Evolutionary conservation across 2,329 filamentous ascomycete species (phyloP).

Genomic region (Endoconidiophora laricicola): DNA sequence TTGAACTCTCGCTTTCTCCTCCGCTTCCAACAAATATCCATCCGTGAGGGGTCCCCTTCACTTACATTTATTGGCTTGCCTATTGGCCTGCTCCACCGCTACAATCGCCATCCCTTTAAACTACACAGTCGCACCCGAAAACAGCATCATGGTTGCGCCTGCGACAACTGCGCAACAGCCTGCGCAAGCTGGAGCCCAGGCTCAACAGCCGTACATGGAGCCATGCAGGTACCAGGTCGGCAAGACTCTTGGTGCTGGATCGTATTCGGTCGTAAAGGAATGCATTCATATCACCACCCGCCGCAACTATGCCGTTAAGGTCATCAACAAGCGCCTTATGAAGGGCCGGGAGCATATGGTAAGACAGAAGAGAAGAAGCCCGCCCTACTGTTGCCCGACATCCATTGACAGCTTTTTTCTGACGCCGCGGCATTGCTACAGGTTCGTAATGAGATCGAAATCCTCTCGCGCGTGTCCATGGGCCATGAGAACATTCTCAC

Average conservation of each 20-base stretch:
- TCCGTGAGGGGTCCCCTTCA: no score
- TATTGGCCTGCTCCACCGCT: no score
- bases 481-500: conserved; percentile 97
- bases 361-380: conserved; percentile 15
- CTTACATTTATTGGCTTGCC: no score
- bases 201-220: conserved; percentile 50
- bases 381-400: background rate
- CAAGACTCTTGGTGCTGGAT: conserved; percentile 90
- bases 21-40: no score
- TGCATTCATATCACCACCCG: conserved; percentile 97
- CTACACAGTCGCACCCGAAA: no score
- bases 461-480: conserved; percentile 96
- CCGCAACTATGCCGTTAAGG: conserved; percentile 94
- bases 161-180: background rate
- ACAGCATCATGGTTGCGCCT: no score
- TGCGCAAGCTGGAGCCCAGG: background rate
- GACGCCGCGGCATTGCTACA: conserved; percentile 21
- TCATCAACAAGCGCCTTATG: conserved; percentile 98
- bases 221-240: conserved; percentile 97
- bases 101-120: no score
- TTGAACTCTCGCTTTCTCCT: no score
- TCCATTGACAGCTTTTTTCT: background rate
- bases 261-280: conserved; percentile 97
- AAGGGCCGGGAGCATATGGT: conserved; percentile 97
- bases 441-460: conserved; percentile 95